A percentile compares a stretch with the other conserved stretches of the same genome.
These are phyloP conservation scores for Oryza punctata DNA, from an alignment of 176 grass and related monocot genomes.

Conservation along the genomic window DNA sequence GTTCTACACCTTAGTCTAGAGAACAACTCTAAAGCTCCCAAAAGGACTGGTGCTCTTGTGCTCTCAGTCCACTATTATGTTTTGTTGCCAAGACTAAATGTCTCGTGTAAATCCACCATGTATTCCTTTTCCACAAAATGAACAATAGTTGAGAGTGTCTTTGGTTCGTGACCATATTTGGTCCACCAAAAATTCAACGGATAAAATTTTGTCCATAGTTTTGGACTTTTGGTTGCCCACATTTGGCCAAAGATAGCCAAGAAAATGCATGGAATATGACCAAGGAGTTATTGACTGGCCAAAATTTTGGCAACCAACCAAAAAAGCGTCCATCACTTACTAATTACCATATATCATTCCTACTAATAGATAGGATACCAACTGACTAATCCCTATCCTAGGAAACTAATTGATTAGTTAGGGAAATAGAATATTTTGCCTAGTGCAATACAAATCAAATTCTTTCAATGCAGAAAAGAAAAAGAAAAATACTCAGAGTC, in stretches of 20 bases:
- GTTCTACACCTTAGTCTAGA: too few species aligned
- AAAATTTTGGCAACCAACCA: neutral
- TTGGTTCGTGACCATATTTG: neutral
- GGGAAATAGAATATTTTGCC: slow-evolving; percentile 14
- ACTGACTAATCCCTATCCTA: neutral
- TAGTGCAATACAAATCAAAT: slow-evolving; percentile 4
- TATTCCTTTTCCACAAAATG: neutral
- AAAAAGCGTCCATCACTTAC: neutral
- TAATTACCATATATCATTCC: neutral
- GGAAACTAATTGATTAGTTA: neutral
- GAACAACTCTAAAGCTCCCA: too few species aligned
- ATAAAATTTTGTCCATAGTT: neutral
- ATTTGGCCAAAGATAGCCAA: neutral
- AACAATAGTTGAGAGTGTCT: neutral
- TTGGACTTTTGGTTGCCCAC: neutral
- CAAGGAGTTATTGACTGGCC: neutral
- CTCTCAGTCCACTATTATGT: neutral
- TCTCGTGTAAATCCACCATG: neutral
- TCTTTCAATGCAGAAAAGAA: slow-evolving; percentile 32
- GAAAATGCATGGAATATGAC: neutral
- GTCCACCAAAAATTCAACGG: neutral
- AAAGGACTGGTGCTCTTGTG: too few species aligned
- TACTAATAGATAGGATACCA: neutral
- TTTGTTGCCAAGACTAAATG: neutral
- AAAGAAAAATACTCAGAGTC: slow-evolving; percentile 84